Conservation (phyloP, 805 yeast species). For the Hagleromyces aurorensis region DNA sequence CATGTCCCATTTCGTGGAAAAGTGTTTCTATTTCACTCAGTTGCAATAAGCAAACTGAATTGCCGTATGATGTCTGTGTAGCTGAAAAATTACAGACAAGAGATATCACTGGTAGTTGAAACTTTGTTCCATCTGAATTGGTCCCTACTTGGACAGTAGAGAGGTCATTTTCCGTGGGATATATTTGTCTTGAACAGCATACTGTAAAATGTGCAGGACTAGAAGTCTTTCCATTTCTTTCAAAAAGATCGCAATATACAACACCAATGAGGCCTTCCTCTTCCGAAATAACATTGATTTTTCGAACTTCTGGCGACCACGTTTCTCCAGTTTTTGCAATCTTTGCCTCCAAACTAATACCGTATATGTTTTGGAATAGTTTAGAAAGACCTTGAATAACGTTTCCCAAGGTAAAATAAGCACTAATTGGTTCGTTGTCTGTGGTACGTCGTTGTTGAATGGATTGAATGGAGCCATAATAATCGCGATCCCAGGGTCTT, state of each 20-base stretch:
- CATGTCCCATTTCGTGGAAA: constrained; percentile 99
- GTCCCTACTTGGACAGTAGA: constrained; percentile 30
- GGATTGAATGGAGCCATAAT: constrained; percentile 34
- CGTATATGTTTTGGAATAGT: constrained; percentile 64
- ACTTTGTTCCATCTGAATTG: constrained; percentile 38
- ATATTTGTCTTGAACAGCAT: constrained; percentile 81
- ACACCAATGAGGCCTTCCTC: constrained; percentile 61
- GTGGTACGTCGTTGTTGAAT: constrained; percentile 25
- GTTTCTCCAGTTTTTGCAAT: constrained; percentile 63
- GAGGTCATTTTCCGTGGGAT: constrained; percentile 42
- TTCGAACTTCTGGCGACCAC: constrained; percentile 83
- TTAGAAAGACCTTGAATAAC: constrained; percentile 76
- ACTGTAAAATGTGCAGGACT: constrained; percentile 95
- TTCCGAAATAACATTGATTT: constrained; percentile 66
- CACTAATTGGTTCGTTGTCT: constrained; percentile 43
- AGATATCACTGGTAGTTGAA: constrained; percentile 85
- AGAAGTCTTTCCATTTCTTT: constrained; percentile 63
- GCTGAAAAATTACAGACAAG: constrained; percentile 73
- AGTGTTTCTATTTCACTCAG: constrained; percentile 83
- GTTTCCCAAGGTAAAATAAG: constrained; percentile 76
- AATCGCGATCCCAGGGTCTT: constrained; percentile 92
- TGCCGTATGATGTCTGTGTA: constrained; percentile 28
- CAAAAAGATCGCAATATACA: constrained; percentile 82
- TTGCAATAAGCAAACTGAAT: constrained; percentile 49
- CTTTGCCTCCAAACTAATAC: constrained; percentile 65